These are phyloP conservation scores for Diutina rugosa DNA, from an alignment of 1,139 yeast species.

Conservation along the genomic window DNA sequence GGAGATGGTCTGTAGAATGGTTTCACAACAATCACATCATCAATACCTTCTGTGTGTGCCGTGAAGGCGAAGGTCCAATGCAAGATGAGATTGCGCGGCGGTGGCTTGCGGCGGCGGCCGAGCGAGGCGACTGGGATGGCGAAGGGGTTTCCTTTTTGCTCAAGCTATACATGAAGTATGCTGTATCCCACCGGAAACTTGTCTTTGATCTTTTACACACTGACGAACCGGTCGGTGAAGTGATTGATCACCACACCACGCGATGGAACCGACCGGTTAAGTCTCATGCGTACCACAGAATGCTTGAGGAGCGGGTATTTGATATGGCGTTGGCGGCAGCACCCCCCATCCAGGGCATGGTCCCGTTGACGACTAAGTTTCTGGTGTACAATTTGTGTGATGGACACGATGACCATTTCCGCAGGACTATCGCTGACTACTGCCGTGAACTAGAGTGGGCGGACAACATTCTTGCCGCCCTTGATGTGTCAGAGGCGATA, in stretches of 20 bases:
- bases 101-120: not conserved
- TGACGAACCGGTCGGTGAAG: not conserved
- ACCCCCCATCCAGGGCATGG: not conserved
- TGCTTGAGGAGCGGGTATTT: not conserved
- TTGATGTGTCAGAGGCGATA: not conserved
- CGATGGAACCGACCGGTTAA: not conserved
- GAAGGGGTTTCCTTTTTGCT: not conserved
- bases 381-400: not conserved
- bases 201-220: not conserved
- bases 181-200: not conserved
- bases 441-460: not conserved
- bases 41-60: not conserved
- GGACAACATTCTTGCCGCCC: not conserved
- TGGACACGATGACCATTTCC: not conserved
- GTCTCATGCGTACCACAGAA: not conserved
- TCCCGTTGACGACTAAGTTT: not conserved
- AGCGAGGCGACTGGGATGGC: not conserved
- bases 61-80: not conserved
- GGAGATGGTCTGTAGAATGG: not conserved
- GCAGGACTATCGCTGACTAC: not conserved
- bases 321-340: slow-evolving; percentile 1
- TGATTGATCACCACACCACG: not conserved
- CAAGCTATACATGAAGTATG: not conserved
- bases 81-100: not conserved
- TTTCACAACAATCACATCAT: not conserved